Conservation (phyloP, 2,329 filamentous ascomycete species). For the Bipolaris victoriae region DNA sequence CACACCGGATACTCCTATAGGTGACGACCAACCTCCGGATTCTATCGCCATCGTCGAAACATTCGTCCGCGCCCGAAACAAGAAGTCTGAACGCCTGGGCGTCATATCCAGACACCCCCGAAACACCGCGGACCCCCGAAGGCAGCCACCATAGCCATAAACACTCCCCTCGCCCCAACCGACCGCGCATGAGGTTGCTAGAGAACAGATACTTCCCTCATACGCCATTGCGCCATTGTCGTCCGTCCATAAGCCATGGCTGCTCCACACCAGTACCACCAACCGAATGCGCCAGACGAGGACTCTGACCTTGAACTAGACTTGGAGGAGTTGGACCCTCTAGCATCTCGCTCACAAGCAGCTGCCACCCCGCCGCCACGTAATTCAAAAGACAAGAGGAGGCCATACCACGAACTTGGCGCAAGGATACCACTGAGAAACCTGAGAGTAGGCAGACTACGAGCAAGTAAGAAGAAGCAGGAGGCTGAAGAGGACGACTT, state of each 20-base stretch:
- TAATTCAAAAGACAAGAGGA: constrained; percentile 39
- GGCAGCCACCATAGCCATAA: constrained; percentile 13
- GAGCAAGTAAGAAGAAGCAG: constrained; percentile 49
- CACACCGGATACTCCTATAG: background rate
- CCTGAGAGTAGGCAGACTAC: constrained; percentile 57
- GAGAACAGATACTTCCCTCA: constrained; percentile 5
- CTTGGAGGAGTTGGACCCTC: constrained; percentile 78
- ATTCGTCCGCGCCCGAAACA: constrained; percentile 9
- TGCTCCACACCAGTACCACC: constrained; percentile 54
- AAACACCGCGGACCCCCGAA: constrained; percentile 36
- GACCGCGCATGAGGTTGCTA: constrained; percentile 20
- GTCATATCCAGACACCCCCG: constrained; percentile 18
- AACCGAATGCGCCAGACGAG: constrained; percentile 66
- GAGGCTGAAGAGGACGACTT: constrained; percentile 69
- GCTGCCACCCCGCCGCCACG: constrained; percentile 35
- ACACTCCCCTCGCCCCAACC: constrained; percentile 1
- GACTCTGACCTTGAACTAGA: constrained; percentile 81
- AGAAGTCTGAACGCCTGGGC: constrained; percentile 23
- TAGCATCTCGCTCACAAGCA: constrained; percentile 33
- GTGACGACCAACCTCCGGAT: background rate
- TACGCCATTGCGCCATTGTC: constrained; percentile 12
- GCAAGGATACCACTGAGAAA: constrained; percentile 73
- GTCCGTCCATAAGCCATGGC: constrained; percentile 53
- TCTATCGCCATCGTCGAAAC: background rate
- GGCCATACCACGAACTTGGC: constrained; percentile 50